Evolutionary conservation across 1,284 basidiomycete genomes (phyloP).

Genomic region (Apiotrichum porosum): DNA sequence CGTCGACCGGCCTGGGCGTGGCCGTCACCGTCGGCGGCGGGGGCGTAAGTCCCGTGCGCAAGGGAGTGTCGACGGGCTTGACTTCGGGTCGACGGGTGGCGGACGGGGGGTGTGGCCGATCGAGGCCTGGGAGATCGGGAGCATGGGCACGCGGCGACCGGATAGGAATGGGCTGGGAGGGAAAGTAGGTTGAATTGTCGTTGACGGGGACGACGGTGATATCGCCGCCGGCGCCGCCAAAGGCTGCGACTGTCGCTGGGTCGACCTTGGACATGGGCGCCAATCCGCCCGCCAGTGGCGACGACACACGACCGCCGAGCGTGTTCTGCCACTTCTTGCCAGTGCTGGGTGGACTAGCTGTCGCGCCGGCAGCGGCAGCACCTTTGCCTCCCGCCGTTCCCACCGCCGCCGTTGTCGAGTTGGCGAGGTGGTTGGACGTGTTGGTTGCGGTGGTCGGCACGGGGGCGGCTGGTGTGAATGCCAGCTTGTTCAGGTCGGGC

Average conservation of each 20-base stretch:
- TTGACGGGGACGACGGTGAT: slow-evolving; percentile 20
- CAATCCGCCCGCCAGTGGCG: slow-evolving; percentile 20
- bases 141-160: slow-evolving; percentile 12
- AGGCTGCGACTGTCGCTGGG: neutral
- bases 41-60: slow-evolving; percentile 20
- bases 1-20: slow-evolving; percentile 24
- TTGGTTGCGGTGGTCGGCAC: slow-evolving; percentile 39
- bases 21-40: slow-evolving; percentile 29
- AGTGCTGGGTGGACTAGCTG: slow-evolving; percentile 1
- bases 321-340: slow-evolving; percentile 29
- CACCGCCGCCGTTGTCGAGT: slow-evolving; percentile 2
- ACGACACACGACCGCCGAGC: slow-evolving; percentile 22
- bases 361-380: neutral
- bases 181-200: slow-evolving; percentile 15
- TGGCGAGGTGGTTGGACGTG: slow-evolving; percentile 34
- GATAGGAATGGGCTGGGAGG: slow-evolving; percentile 21
- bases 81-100: slow-evolving; percentile 12
- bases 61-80: slow-evolving; percentile 14
- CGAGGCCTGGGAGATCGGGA: slow-evolving; percentile 1
- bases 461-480: slow-evolving; percentile 44
- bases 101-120: slow-evolving; percentile 6
- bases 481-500: slow-evolving; percentile 47
- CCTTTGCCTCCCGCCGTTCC: neutral
- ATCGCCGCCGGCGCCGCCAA: neutral
- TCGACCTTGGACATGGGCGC: slow-evolving; percentile 24